Base-by-base conservation (phyloP, 1,284 basidiomycete genomes). In the Cutaneotrichosporon dermatis region DNA sequence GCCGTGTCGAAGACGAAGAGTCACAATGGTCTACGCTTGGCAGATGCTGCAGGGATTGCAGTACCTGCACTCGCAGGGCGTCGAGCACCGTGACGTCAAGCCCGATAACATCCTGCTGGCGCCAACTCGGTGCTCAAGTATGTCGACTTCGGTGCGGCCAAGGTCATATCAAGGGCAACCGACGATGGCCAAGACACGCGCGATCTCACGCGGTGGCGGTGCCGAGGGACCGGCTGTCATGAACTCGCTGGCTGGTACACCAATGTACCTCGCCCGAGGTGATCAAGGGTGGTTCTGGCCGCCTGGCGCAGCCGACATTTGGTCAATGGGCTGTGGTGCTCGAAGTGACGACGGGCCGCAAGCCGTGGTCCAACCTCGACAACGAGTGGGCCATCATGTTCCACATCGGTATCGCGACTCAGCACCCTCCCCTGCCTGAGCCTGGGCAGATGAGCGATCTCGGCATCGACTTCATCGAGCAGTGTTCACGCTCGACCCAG, bases 351-450 rank as follows among this genome's bases (percentile, higher is more conserved):
- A 99, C 96, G 0, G 96, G 72, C 0, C 87, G 89, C 70, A 92
- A 97, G 72, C 96, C 95, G 0, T 99, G 95, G 95, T 94, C 90
- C 72, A 95, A 97, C 72, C 85, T 98, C 48, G 96, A 99, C 77
- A 99, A 99, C 70, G 95, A 99, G 83, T 99, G 96, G 92, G 93
- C 92, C 5, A 95, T 97, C 79, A 97, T 97, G 94, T 98, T 97
- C 83, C 94, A 97, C 75, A 97, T 97, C 54, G 94, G 95, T 54
- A 92, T 98, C 59, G 92, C 95, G 2, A 95, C 92, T 6, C 90
- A 99, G 72, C 92, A 96, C 72, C 96, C 96, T 7, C 94, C 93
- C 3, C 80, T 99, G 11, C 96, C 96, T 2, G 93, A 97, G 63
- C 84, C 90, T 4, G 85, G 86, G 54, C 92, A 99, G 78, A 85